Base-by-base conservation (phyloP, 2,329 filamentous ascomycete genomes). In the Plenodomus lindquistii region DNA sequence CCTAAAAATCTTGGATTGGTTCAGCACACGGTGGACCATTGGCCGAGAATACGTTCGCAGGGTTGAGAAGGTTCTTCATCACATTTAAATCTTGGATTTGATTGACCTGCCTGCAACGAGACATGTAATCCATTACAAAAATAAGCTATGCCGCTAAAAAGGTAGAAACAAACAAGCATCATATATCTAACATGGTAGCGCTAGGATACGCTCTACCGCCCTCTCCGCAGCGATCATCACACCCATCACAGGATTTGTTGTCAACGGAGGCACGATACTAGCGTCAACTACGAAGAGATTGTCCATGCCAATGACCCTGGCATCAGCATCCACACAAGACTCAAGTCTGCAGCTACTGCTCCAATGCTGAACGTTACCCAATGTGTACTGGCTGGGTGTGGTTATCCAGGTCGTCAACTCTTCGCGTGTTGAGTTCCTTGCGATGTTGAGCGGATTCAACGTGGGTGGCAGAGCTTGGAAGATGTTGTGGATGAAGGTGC, bases 221-320 rank as follows among this genome's bases (percentile, higher is more conserved):
- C 73, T 75, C 69, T 82, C 80, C 0, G 73, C 80, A 4, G 77
- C 79, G 17, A 79, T 75, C 78, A 82, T 82, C 20, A 81, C 73
- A 0, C 78, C 79, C 62, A 82, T 79, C 54, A 80, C 78, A 1
- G 80, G 80, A 56, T 82, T 82, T 1, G 79, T 78, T 0, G 78
- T 81, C 56, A 83, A 60, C 1, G 79, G 79, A 22, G 73, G 62
- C 7, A 81, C 52, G 34, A 82, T 79, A 29, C 75, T 78, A 0
- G 74, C 76, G 59, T 82, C 79, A 3, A 82, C 72, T 1, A 82
- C 79, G 48, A 79, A 75, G 19, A 82, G 61, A 57, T 82, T 82
- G 1, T 70, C 50, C 53, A 76, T 80, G 0, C 79, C 79, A 6
- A 75, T 65, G 0, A 82, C 79, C 47, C 67, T 69, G 1, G 79